These are phyloP conservation scores for Flueggea neowawraea DNA, from an alignment of 441 rosid species.

Conservation along the genomic window DNA sequence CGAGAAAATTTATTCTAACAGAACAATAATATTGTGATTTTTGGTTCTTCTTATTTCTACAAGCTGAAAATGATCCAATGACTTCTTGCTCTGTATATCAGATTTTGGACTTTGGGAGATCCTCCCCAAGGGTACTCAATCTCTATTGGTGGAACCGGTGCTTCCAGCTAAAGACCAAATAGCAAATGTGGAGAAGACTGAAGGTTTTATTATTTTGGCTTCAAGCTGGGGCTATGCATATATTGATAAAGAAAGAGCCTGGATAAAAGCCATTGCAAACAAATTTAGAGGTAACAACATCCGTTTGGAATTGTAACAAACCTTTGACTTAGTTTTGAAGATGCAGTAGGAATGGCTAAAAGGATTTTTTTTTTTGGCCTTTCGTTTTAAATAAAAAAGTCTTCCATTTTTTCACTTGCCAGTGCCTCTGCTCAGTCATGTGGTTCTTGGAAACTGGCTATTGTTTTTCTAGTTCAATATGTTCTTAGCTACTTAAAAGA, in stretches of 20 bases:
- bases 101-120: slow-evolving; percentile 56
- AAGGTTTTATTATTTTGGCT: slow-evolving; percentile 70
- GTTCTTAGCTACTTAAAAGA: too few species aligned
- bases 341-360: too few species aligned
- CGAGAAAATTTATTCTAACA: too few species aligned
- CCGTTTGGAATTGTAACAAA: slow-evolving; percentile 15
- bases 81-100: slow-evolving; percentile 22
- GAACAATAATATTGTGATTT: too few species aligned
- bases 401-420: too few species aligned
- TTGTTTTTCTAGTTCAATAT: too few species aligned
- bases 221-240: slow-evolving; percentile 72
- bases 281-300: slow-evolving; percentile 53
- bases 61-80: background rate
- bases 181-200: slow-evolving; percentile 19
- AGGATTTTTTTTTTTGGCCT: too few species aligned
- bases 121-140: slow-evolving; percentile 43
- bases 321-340: too few species aligned
- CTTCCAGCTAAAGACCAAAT: slow-evolving; percentile 23
- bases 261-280: slow-evolving; percentile 72
- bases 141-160: slow-evolving; percentile 59
- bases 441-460: too few species aligned
- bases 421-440: too few species aligned
- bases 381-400: too few species aligned
- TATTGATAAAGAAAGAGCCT: slow-evolving; percentile 71
- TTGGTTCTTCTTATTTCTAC: too few species aligned